Evolutionary conservation across 768 basidiomycete genomes (phyloP), one percentile per base, ranked within the genome.

Genomic region (Cystobasidium tubakii): DNA sequence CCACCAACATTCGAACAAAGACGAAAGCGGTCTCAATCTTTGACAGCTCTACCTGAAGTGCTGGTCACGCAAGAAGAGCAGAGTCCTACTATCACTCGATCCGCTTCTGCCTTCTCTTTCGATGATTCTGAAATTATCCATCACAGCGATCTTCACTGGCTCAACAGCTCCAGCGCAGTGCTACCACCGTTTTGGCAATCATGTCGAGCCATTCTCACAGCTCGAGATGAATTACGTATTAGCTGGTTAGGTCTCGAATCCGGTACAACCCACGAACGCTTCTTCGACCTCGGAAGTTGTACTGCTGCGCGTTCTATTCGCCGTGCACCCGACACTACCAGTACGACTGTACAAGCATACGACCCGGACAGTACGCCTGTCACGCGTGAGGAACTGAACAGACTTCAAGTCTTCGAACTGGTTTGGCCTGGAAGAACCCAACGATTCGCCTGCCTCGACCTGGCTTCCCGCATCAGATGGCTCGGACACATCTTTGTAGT

Each of bases 91-190:
- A 6, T 50, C 21, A 15, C 21, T 50, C 46, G n/a, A 9, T 50
- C 46, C 46, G 4, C n/a, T n/a, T 50, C 46, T 50, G 57, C 57
- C 13, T 29, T 23, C 33, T 60, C 57, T 12, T 60, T 60, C 27
- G 57, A 60, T 29, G 57, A 60, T 60, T 60, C 57, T 12, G 46
- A 60, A 36, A 31, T 71, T 10, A 34, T 71, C 4, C 34, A 71
- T 55, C 69, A 71, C 55, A 27, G 54, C 25, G 69, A 71, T 46
- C 36, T 71, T n/a, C 60, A 25, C 34, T 71, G 69, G 69, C 55
- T 71, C 17, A 71, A 71, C 36, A 71, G 69, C 55, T 71, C 69
- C 21, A 71, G 69, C 39, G n/a, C 54, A 1, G 29, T 19, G 4
- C 29, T 25, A 3, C 55, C 55, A 36, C 36, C 69, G 12, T 60